A percentile compares a stretch with the other conserved stretches of the same genome.
phyloP scores from a whole-genome alignment of 2,329 filamentous ascomycete genomes.

The Exophiala oligosperma region DNA sequence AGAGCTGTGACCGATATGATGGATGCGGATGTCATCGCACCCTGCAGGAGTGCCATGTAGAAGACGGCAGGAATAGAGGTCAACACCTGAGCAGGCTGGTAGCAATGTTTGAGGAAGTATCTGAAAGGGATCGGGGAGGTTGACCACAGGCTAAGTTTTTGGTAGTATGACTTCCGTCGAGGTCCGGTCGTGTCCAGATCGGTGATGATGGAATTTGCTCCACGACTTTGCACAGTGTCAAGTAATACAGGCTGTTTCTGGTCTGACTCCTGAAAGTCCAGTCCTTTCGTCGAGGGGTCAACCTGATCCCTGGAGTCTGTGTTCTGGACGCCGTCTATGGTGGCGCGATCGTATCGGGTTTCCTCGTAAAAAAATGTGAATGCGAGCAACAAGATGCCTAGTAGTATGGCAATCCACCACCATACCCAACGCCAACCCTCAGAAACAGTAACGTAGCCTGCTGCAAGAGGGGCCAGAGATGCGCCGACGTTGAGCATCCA shows the following conservation, averaged over 20 bases:
- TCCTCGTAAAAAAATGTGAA: slow-evolving; percentile 50
- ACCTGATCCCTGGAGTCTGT: too few relatives aligned
- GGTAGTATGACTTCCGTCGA: not conserved
- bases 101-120: slow-evolving; percentile 28
- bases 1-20: slow-evolving; percentile 52
- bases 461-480: slow-evolving; percentile 41
- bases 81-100: slow-evolving; percentile 22
- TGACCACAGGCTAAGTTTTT: not conserved
- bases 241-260: too few relatives aligned
- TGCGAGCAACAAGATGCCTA: slow-evolving; percentile 39
- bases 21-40: slow-evolving; percentile 37
- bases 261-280: too few relatives aligned
- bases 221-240: too few relatives aligned
- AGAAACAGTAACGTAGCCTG: slow-evolving; percentile 41
- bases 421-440: slow-evolving; percentile 54
- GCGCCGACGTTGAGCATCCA: slow-evolving; percentile 35
- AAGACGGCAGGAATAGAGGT: slow-evolving; percentile 34
- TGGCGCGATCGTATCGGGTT: slow-evolving; percentile 32
- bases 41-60: slow-evolving; percentile 43
- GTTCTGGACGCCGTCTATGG: too few relatives aligned
- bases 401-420: slow-evolving; percentile 49
- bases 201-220: not conserved
- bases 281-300: too few relatives aligned
- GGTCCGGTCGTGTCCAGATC: not conserved
- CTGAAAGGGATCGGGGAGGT: not conserved